phyloP scores from a whole-genome alignment of 2,329 filamentous ascomycete genomes.

The Paracorniculantispora psalliotae region DNA sequence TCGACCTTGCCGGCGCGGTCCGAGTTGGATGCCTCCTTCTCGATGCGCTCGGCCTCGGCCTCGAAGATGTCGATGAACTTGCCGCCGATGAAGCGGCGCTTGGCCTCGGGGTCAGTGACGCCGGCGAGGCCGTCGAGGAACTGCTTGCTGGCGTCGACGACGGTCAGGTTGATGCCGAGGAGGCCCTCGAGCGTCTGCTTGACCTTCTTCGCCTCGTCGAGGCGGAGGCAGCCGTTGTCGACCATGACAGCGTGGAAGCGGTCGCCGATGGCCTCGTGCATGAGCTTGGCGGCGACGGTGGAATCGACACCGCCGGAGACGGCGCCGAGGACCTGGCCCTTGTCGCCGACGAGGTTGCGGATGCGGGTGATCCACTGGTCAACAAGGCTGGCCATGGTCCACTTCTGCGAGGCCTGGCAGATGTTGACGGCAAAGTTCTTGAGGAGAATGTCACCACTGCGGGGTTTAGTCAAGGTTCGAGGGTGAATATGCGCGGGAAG shows the following conservation, averaged over 20 bases:
- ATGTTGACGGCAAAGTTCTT: constrained; percentile 82
- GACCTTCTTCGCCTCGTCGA: constrained; percentile 79
- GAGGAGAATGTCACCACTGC: constrained; percentile 61
- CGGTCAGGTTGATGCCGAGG: constrained; percentile 84
- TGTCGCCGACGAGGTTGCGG: constrained; percentile 72
- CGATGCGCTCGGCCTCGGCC: constrained; percentile 65
- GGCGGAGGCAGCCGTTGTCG: constrained; percentile 73
- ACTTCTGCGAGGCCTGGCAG: constrained; percentile 69
- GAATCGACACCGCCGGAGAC: constrained; percentile 74
- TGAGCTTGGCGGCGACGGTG: constrained; percentile 80
- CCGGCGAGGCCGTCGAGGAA: constrained; percentile 77
- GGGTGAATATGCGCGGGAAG: constrained; percentile 48
- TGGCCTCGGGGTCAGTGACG: constrained; percentile 74
- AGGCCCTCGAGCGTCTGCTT: constrained; percentile 73
- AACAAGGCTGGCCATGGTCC: constrained; percentile 82
- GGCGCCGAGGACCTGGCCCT: constrained; percentile 63
- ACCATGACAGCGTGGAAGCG: constrained; percentile 82
- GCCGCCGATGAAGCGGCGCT: constrained; percentile 84
- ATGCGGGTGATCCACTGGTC: constrained; percentile 78
- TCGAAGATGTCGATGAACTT: constrained; percentile 68
- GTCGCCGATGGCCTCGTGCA: constrained; percentile 79
- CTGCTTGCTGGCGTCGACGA: constrained; percentile 71
- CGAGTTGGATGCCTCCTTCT: constrained; percentile 63
- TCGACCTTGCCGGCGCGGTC: constrained; percentile 68
- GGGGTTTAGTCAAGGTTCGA: too few species aligned